A percentile compares a stretch with the other conserved stretches of the same genome.
Evolutionary conservation across 306 rosid species (phyloP).

Genomic region (Cucumis cinereus): DNA sequence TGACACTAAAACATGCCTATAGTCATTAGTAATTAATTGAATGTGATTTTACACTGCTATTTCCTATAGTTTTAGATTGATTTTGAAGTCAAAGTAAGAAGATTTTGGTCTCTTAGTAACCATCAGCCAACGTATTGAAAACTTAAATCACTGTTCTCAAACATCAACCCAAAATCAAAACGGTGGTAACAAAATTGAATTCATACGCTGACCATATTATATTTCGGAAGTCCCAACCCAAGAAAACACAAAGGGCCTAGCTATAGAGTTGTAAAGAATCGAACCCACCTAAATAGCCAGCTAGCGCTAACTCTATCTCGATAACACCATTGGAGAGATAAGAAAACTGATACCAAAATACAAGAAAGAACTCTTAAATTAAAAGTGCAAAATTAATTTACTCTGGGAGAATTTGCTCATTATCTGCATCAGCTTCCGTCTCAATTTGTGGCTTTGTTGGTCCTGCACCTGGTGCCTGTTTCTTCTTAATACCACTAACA

Average conservation of each 20-base stretch:
- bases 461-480: slow-evolving; percentile 55
- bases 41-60: too few species aligned
- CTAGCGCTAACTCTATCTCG: neutral
- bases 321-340: neutral
- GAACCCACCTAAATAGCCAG: neutral
- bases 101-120: neutral
- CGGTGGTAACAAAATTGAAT: neutral
- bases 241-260: neutral
- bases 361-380: neutral
- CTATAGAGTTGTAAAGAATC: neutral
- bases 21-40: too few species aligned
- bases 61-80: neutral
- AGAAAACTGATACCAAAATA: neutral
- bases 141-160: neutral
- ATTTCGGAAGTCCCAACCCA: neutral
- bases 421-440: slow-evolving; percentile 86
- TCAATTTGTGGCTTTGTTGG: slow-evolving; percentile 76
- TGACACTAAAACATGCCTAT: too few species aligned
- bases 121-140: neutral
- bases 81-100: neutral
- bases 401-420: slow-evolving; percentile 83
- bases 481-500: slow-evolving; percentile 95
- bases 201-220: neutral
- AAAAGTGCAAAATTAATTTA: slow-evolving; percentile 21
- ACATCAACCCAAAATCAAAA: neutral